Evolutionary conservation across 257 asterid genomes (phyloP), one percentile per base, ranked within the genome.

Genomic region (Jacaranda mimosifolia): DNA sequence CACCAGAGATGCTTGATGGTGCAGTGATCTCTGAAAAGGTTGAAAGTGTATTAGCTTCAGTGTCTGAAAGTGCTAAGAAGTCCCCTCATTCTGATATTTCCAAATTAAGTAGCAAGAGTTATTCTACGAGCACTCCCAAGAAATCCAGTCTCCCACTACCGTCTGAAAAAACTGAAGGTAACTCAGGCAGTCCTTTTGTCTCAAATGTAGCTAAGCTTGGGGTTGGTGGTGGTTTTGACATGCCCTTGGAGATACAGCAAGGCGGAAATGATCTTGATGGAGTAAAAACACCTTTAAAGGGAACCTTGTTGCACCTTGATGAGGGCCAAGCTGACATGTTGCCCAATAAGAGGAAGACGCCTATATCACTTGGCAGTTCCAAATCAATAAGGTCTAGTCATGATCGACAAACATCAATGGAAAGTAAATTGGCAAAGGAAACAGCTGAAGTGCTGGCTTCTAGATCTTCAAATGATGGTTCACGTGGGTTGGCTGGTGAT

Each of bases 261-360:
- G 83, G 87, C 67, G 81, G 68, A 73, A 79, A 68, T 74, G 77
- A 55, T 43, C 17, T 62, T 58, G 49, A 59, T 67, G 80, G 55
- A 81, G 73, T 42, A 26, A 80, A 77, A 63, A 79, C 85, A 76
- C 88, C 87, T 62, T 39, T 49, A 55, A 71, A 58, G 77, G 76
- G 38, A 66, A 62, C 81, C 73, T 35, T 21, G 62, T 70, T 42
- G 11, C 73, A 45, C 81, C 72, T 68, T 62, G 83, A 82, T 56
- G 85, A 85, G 83, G 89, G 57, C 68, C 71, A 81, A 52, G 67
- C 80, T 62, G 65, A 13, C 73, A 67, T 48, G 7, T 80, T 81
- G 75, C 60, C 87, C 52, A 77, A 72, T 75, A 89, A 86, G 79
- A 86, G 87, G 83, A 86, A 87, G 77, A 43, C 35, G 48, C n/a